Evolutionary conservation across 805 yeast genomes (phyloP).

Genomic region (Metschnikowia vanudenii): DNA sequence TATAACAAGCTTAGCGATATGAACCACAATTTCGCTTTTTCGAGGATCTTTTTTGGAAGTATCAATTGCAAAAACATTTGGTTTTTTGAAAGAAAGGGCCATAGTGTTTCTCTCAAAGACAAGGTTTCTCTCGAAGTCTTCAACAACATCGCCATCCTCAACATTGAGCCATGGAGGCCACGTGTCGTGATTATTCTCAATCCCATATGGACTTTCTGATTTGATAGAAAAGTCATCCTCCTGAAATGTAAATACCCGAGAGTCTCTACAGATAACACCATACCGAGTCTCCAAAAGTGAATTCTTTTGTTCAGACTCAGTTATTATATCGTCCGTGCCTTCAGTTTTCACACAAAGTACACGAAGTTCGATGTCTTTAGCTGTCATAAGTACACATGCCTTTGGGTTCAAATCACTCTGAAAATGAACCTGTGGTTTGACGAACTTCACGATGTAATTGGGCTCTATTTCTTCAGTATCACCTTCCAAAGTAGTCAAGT

Average conservation of each 20-base stretch:
- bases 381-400: conserved; percentile 50
- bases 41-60: conserved; percentile 19
- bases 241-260: conserved; percentile 52
- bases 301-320: conserved; percentile 33
- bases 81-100: conserved; percentile 48
- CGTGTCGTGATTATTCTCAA: background rate
- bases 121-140: conserved; percentile 25
- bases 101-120: conserved; percentile 35
- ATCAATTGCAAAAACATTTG: conserved; percentile 50
- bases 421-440: conserved; percentile 81
- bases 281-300: conserved; percentile 53
- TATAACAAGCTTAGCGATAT: conserved; percentile 38
- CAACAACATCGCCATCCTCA: conserved; percentile 28
- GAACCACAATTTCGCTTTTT: conserved; percentile 31
- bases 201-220: conserved; percentile 7
- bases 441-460: conserved; percentile 62
- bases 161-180: conserved; percentile 25
- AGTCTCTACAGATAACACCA: conserved; percentile 55
- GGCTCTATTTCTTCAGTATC: conserved; percentile 46
- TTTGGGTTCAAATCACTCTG: conserved; percentile 45
- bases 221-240: conserved; percentile 25
- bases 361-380: conserved; percentile 59
- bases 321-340: conserved; percentile 37
- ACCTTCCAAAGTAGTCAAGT: conserved; percentile 41
- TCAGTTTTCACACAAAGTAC: conserved; percentile 44